Base-by-base conservation (phyloP, 129 eudicot genomes). In the Pseudognaphalium luteoalbum region DNA sequence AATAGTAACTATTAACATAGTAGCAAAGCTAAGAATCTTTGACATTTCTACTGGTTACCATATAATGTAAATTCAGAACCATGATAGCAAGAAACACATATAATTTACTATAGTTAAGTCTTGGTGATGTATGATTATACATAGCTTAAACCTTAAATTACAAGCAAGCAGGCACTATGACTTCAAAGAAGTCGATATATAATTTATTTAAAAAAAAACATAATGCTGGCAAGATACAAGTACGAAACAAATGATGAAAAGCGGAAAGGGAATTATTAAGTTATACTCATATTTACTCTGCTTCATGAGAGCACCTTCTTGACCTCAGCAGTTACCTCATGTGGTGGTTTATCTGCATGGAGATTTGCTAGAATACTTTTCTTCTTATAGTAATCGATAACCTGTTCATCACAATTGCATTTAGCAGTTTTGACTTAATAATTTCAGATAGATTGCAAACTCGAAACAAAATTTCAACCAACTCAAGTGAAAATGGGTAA, bases 301-400 rank as follows among this genome's bases (percentile, higher is more conserved):
- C 17, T 66, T 73, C 85, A 87, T 22, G 87, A 84, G 65, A 93
- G 92, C 33, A 68, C 89, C 75, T 93, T 93, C 66, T 84, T 81
- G 72, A 90, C 87, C 77, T 90, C 92, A 3, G 77, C 73, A 42
- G 85, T 86, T 50, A 93, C 98, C 60, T 78, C 91, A 78, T 86
- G 83, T 8, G 98, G 97, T 7, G 92, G 75, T 81, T 90, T 88
- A 75, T 93, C 98, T 5, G 96, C 97, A 20, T 85, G 96, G 73
- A 93, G 94, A 76, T 93, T 85, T 9, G 87, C 88, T 74, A 88
- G 86, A 4, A 85, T 80, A 15, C 81, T 82, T 84, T 90, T 90
- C 89, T 87, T 87, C 37, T 32, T 60, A 68, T 93, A 93, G 83
- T 93, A 90, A 75, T 87, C 97, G 76, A 93, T 90, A 29, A 93